Evolutionary conservation across 805 yeast species (phyloP).

Genomic region (Millerozyma acaciae): DNA sequence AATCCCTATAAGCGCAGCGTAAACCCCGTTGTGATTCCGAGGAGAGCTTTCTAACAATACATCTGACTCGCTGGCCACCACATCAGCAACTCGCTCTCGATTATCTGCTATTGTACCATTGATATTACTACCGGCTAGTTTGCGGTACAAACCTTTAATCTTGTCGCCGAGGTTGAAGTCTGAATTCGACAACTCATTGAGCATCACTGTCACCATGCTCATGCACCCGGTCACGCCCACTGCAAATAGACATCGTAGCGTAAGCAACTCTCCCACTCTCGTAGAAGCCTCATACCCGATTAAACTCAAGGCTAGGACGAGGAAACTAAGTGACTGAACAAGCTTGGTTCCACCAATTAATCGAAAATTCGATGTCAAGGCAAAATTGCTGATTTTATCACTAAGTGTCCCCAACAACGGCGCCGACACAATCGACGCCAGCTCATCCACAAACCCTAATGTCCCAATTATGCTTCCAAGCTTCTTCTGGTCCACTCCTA

Average conservation of each 20-base stretch:
- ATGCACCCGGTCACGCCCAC: slow-evolving; percentile 53
- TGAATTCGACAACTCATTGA: slow-evolving; percentile 51
- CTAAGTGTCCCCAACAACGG: slow-evolving; percentile 63
- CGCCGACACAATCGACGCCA: slow-evolving; percentile 47
- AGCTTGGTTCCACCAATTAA: slow-evolving; percentile 48
- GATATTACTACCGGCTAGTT: slow-evolving; percentile 10
- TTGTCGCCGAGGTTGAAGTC: no score
- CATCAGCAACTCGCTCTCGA: no score
- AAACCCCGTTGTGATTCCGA: slow-evolving; percentile 42
- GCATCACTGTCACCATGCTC: slow-evolving; percentile 58
- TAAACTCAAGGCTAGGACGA: slow-evolving; percentile 45
- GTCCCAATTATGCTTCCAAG: slow-evolving; percentile 33
- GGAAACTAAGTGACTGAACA: slow-evolving; percentile 46
- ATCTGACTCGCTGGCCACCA: slow-evolving; percentile 6
- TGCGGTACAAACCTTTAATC: no score
- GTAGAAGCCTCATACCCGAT: slow-evolving; percentile 36
- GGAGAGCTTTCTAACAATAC: not conserved
- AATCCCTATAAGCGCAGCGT: slow-evolving; percentile 59
- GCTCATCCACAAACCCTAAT: slow-evolving; percentile 53
- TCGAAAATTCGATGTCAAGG: slow-evolving; percentile 4
- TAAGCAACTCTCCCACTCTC: slow-evolving; percentile 24
- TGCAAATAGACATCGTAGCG: slow-evolving; percentile 56
- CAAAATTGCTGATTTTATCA: slow-evolving; percentile 42
- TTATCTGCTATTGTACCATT: no score
- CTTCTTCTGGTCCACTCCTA: slow-evolving; percentile 21